Percentiles rank a stretch among this genome's conserved stretches.
Evolutionary conservation across 129 eudicot species (phyloP).

Genomic region (Cynara cardunculus): DNA sequence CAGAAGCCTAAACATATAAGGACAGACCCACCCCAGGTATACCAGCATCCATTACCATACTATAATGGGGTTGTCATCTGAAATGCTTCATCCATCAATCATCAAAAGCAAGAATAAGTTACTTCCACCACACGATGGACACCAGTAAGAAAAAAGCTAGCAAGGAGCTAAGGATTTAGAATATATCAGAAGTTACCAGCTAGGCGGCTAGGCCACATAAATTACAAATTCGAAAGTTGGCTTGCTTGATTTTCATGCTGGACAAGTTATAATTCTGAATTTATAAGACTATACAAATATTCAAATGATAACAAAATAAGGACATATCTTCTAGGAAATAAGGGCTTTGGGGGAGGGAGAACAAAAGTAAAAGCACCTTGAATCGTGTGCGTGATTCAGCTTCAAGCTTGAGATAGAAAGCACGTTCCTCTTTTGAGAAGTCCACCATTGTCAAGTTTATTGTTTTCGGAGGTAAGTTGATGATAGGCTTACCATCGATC

Average conservation of each 20-base stretch:
- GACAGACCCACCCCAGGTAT: not conserved
- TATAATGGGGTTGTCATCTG: not conserved
- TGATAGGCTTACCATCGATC: constrained; percentile 83
- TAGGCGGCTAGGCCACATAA: not conserved
- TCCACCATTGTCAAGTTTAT: constrained; percentile 50
- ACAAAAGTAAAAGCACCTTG: constrained; percentile 45
- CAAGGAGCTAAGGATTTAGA: not conserved
- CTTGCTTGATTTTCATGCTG: not conserved
- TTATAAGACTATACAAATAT: not conserved
- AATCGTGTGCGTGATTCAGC: constrained; percentile 72
- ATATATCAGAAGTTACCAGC: not conserved
- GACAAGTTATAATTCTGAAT: not conserved
- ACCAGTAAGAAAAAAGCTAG: not conserved
- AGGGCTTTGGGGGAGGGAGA: not conserved
- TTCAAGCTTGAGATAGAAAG: constrained; percentile 75
- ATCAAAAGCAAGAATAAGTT: not conserved
- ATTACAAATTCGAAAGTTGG: not conserved
- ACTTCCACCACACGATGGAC: not conserved
- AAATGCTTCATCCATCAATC: not conserved
- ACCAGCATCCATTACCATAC: not conserved
- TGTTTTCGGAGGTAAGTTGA: constrained; percentile 73
- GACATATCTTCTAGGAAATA: not conserved
- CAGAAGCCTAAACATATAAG: not conserved
- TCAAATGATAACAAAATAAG: not conserved
- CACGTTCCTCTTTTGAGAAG: constrained; percentile 73